These are phyloP conservation scores for Vitellaria paradoxa DNA, from an alignment of 179 eudicot genomes.

Conservation along the genomic window DNA sequence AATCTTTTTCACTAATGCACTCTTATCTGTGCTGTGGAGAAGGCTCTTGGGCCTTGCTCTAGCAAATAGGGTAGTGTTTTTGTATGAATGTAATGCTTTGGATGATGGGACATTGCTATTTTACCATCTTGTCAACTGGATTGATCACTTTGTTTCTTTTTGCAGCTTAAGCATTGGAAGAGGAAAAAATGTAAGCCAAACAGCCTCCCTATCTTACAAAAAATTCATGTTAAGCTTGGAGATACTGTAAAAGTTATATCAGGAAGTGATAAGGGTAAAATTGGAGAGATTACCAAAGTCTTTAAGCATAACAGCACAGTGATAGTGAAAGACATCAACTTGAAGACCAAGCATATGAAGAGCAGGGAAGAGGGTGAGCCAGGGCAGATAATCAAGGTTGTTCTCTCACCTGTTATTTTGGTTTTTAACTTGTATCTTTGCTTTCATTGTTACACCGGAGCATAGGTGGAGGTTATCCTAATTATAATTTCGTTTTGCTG, in stretches of 20 bases:
- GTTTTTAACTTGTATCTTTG: background rate
- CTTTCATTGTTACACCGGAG: background rate
- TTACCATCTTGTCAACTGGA: background rate
- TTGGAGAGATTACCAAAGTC: slow-evolving; percentile 71
- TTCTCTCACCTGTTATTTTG: background rate
- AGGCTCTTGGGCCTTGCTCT: background rate
- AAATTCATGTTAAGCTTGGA: slow-evolving; percentile 92
- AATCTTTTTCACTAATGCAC: background rate
- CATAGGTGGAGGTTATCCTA: background rate
- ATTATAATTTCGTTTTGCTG: background rate
- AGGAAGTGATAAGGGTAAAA: slow-evolving; percentile 84
- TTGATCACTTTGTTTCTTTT: background rate
- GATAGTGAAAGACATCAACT: slow-evolving; percentile 68
- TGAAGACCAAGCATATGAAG: slow-evolving; percentile 94
- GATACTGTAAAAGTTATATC: slow-evolving; percentile 95
- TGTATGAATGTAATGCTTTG: background rate
- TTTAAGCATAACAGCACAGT: slow-evolving; percentile 80
- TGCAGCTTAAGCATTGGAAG: slow-evolving; percentile 92
- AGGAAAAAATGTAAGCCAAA: slow-evolving; percentile 91
- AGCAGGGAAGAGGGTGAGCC: slow-evolving; percentile 70
- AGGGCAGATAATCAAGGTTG: slow-evolving; percentile 87
- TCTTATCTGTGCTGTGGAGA: background rate
- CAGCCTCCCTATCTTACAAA: slow-evolving; percentile 81
- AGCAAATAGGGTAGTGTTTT: background rate
- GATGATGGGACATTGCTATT: background rate